These are phyloP conservation scores for Amanita jacksonii DNA, from an alignment of 768 basidiomycete species.

Conservation along the genomic window DNA sequence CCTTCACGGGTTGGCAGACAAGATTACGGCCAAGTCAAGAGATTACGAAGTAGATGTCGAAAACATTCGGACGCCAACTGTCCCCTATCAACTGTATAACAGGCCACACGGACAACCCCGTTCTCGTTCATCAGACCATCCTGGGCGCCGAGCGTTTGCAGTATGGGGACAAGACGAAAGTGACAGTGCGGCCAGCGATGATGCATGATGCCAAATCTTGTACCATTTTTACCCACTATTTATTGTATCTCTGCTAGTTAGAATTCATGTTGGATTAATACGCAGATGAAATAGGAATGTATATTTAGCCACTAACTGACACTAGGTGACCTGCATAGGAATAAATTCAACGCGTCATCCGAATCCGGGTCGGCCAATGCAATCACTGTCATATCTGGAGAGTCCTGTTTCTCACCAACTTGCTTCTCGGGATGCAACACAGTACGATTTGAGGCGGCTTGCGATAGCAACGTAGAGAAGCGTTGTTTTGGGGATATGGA, in stretches of 20 bases:
- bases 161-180: constrained; percentile 87
- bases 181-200: constrained; percentile 73
- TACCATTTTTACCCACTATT: too few species aligned
- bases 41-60: constrained; percentile 51
- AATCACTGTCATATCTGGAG: too few species aligned
- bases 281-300: background rate
- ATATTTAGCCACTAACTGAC: too few species aligned
- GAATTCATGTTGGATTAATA: background rate
- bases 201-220: background rate
- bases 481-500: background rate
- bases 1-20: constrained; percentile 21
- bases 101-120: constrained; percentile 26
- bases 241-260: too few species aligned
- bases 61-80: constrained; percentile 51
- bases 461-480: constrained; percentile 5
- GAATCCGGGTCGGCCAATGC: background rate
- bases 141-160: constrained; percentile 57
- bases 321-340: background rate
- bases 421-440: constrained; percentile 4
- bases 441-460: constrained; percentile 3
- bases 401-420: too few species aligned
- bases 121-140: constrained; percentile 29
- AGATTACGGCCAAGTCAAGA: constrained; percentile 7
- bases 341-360: constrained; percentile 3
- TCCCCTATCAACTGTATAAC: constrained; percentile 25